Evolutionary conservation across 768 basidiomycete species (phyloP), one percentile per base, ranked within the genome.

Genomic region (Trametes villosa): DNA sequence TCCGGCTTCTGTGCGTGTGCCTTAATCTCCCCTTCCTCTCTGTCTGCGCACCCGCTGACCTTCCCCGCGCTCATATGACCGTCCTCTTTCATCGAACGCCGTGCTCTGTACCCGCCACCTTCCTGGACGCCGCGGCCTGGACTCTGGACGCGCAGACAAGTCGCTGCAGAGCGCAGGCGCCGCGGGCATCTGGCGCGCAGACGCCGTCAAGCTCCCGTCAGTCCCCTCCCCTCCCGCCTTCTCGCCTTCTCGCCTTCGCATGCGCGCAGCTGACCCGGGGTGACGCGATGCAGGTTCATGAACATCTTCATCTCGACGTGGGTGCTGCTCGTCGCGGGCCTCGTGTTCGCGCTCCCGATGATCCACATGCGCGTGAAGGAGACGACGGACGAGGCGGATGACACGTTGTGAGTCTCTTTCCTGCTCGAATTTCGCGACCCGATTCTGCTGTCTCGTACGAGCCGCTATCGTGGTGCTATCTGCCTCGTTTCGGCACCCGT

Each of bases 111-210:
- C n/a, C n/a, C n/a, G n/a, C n/a, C n/a, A n/a, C n/a, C n/a, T n/a
- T n/a, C n/a, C n/a, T n/a, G n/a, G n/a, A n/a, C n/a, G n/a, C n/a
- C n/a, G n/a, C n/a, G n/a, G n/a, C n/a, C n/a, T n/a, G n/a, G n/a
- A n/a, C n/a, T n/a, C n/a, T n/a, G n/a, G n/a, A n/a, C n/a, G n/a
- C n/a, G 42, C 57, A 76, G 88, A 90, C 64, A 90, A 92, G 70
- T 86, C 86, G 2, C 76, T 91, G 42, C 90, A 92, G 69, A 89
- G 87, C 13, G 89, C 89, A 9, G 91, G 87, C 60, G 89, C 84
- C 22, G 90, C 88, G 2, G 88, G 84, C 40, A 74, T 82, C 17
- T 92, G 89, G 89, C 80, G 85, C 44, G 85, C 83, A 11, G 91
- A 92, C 73, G 89, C 79, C 4, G 77, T 84, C 18, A 71, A 73